Conservation (phyloP, 2,329 filamentous ascomycete genomes). For the Phialocephala subalpina region DNA sequence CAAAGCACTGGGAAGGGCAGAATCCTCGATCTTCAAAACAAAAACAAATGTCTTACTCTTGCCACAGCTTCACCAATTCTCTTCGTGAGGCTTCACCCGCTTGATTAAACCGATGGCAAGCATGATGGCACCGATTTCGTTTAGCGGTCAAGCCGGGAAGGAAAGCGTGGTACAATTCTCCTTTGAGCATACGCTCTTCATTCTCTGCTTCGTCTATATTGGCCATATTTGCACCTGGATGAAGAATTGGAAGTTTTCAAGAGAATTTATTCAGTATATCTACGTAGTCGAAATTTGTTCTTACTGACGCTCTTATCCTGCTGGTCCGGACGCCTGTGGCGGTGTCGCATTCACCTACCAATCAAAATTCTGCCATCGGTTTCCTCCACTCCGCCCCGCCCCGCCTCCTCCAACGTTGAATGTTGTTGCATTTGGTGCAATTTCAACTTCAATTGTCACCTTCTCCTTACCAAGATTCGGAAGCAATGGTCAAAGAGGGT, state of each 20-base stretch:
- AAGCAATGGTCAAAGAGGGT: slow-evolving; percentile 24
- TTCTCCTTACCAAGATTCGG: neutral
- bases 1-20: too few relatives aligned
- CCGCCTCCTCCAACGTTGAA: too few relatives aligned
- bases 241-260: neutral
- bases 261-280: neutral
- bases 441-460: neutral
- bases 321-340: too few relatives aligned
- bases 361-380: too few relatives aligned
- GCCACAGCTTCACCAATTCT: slow-evolving; percentile 71
- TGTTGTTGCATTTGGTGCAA: neutral
- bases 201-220: slow-evolving; percentile 55
- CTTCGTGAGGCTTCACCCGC: slow-evolving; percentile 67
- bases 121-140: slow-evolving; percentile 67
- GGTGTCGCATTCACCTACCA: too few relatives aligned
- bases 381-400: too few relatives aligned
- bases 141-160: slow-evolving; percentile 70
- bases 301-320: too few relatives aligned
- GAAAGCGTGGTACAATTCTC: slow-evolving; percentile 80
- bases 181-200: slow-evolving; percentile 64
- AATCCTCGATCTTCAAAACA: too few relatives aligned
- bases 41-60: too few relatives aligned
- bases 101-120: slow-evolving; percentile 70
- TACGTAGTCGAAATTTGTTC: too few relatives aligned
- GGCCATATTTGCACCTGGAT: slow-evolving; percentile 33